These are phyloP conservation scores for Aspergillus nanangensis DNA, from an alignment of 495 filamentous ascomycete species.

Conservation along the genomic window DNA sequence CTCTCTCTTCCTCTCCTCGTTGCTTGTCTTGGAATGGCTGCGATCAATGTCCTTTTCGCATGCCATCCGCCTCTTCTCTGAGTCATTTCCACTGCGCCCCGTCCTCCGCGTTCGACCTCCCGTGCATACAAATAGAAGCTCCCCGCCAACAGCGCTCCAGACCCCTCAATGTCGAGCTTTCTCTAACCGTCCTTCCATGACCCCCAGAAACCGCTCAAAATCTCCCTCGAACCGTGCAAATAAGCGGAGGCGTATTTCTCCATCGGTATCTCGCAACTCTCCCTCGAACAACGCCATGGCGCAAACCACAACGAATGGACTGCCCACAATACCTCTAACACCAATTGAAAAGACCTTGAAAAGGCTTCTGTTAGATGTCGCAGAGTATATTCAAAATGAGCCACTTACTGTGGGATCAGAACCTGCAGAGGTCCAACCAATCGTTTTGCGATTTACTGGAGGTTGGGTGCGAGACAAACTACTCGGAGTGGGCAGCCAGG, in stretches of 20 bases:
- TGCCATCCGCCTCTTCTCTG: slow-evolving; percentile 1
- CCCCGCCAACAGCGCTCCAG: neutral
- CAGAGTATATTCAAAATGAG: slow-evolving; percentile 59
- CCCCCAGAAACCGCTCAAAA: slow-evolving; percentile 14
- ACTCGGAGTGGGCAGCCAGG: slow-evolving; percentile 71
- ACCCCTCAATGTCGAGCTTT: no score
- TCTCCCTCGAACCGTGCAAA: slow-evolving; percentile 19
- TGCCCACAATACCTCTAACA: slow-evolving; percentile 54
- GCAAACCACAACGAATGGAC: slow-evolving; percentile 5
- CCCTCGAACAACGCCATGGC: slow-evolving; percentile 17
- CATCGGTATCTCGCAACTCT: slow-evolving; percentile 9
- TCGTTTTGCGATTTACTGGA: slow-evolving; percentile 76
- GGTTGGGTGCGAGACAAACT: slow-evolving; percentile 99
- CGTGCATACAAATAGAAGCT: neutral
- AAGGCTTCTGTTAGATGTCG: slow-evolving; percentile 69
- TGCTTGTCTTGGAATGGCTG: slow-evolving; percentile 8
- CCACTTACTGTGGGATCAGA: slow-evolving; percentile 32
- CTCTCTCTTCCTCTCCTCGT: neutral
- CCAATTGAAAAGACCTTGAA: slow-evolving; percentile 64
- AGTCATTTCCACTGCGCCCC: neutral
- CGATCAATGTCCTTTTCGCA: slow-evolving; percentile 15
- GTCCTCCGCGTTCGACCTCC: neutral
- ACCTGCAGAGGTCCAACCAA: slow-evolving; percentile 19
- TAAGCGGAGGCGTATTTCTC: slow-evolving; percentile 33
- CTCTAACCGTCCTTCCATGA: no score